A percentile compares a stretch with the other conserved stretches of the same genome.
These are phyloP conservation scores for Carnegiea gigantea DNA, from an alignment of 179 eudicot genomes.

Conservation along the genomic window DNA sequence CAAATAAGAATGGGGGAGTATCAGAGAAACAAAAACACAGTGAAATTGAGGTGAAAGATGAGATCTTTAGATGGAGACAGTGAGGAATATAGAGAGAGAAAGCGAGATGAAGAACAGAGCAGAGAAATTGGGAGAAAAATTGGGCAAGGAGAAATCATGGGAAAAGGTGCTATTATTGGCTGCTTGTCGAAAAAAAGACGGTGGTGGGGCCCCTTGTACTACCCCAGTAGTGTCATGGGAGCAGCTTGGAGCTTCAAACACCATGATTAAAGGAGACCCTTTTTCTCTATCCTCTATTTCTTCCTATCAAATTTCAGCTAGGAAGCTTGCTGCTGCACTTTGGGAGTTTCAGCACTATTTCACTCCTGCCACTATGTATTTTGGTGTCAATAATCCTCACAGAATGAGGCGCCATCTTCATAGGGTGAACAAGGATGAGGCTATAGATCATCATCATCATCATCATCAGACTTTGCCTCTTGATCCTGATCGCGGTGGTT, in stretches of 20 bases:
- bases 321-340: constrained; percentile 56
- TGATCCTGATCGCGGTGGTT: constrained; percentile 45
- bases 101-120: background rate
- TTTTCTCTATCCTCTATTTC: constrained; percentile 19
- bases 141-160: constrained; percentile 16
- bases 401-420: constrained; percentile 30
- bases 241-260: constrained; percentile 34
- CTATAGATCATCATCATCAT: constrained; percentile 31
- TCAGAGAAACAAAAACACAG: background rate
- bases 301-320: constrained; percentile 42
- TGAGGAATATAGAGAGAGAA: constrained; percentile 12
- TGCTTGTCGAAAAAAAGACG: constrained; percentile 12
- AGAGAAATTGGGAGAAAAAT: background rate
- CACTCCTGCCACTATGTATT: constrained; percentile 44
- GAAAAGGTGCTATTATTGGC: constrained; percentile 23
- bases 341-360: constrained; percentile 68
- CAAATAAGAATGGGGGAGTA: constrained; percentile 19
- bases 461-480: constrained; percentile 23
- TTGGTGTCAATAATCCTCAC: constrained; percentile 37
- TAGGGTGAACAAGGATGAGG: constrained; percentile 34
- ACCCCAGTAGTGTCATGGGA: constrained; percentile 62
- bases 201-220: constrained; percentile 23
- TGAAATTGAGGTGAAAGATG: constrained; percentile 30
- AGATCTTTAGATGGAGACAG: constrained; percentile 22
- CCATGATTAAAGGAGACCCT: constrained; percentile 33